Evolutionary conservation across 1,284 basidiomycete genomes (phyloP).

Genomic region (Ustilago bromivora): DNA sequence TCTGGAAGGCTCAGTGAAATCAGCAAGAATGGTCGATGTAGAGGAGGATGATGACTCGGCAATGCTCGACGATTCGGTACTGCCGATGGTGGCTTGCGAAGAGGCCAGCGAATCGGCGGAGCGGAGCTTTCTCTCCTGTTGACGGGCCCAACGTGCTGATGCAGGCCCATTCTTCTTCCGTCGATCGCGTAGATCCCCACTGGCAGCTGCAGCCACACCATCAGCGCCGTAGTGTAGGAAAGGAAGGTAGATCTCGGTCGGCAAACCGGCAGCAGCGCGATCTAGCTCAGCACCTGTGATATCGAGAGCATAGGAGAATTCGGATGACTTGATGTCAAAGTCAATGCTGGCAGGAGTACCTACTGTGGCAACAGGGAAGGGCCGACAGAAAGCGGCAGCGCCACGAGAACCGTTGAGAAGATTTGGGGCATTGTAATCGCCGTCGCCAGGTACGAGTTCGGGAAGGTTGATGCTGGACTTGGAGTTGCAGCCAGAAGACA

Average conservation of each 20-base stretch:
- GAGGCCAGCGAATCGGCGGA: conserved; percentile 20
- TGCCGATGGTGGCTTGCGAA: conserved; percentile 22
- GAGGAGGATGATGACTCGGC: conserved; percentile 28
- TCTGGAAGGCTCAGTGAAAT: conserved; percentile 23
- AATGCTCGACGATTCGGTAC: conserved; percentile 5
- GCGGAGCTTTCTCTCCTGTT: conserved; percentile 37
- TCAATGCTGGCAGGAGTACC: conserved; percentile 59
- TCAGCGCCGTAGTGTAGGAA: conserved; percentile 85
- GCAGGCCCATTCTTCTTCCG: conserved; percentile 18
- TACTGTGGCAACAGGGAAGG: conserved; percentile 54
- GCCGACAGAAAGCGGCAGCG: conserved; percentile 59
- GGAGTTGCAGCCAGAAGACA: conserved; percentile 17
- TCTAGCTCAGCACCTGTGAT: conserved; percentile 36
- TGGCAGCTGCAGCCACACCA: conserved; percentile 61
- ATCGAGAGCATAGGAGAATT: conserved; percentile 49
- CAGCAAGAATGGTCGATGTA: conserved; percentile 27
- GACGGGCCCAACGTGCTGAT: conserved; percentile 24
- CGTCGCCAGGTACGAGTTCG: conserved; percentile 25
- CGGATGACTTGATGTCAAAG: conserved; percentile 61
- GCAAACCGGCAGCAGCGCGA: conserved; percentile 67
- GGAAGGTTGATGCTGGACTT: conserved; percentile 24
- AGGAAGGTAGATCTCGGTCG: conserved; percentile 88
- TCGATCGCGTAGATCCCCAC: conserved; percentile 39
- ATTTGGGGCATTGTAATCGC: conserved; percentile 30
- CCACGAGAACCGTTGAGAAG: conserved; percentile 55